Percentiles rank a stretch among this genome's conserved stretches.
phyloP scores from a whole-genome alignment of 257 asterid species.

The Cynanchum wilfordii region DNA sequence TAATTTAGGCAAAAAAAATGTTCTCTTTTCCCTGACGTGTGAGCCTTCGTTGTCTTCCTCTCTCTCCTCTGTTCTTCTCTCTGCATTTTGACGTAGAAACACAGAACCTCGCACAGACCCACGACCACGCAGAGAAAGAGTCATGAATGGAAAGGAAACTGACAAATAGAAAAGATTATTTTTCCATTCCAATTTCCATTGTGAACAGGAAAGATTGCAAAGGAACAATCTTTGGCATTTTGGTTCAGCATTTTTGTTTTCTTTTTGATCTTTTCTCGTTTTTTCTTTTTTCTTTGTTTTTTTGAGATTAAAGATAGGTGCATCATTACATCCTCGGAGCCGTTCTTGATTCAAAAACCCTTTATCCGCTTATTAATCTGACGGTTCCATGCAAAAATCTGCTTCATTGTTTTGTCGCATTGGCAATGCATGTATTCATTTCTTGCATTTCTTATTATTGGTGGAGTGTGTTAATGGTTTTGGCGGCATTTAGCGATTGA shows the following conservation, averaged over 20 bases:
- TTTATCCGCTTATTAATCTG: not conserved
- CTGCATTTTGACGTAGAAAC: not conserved
- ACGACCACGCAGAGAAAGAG: not conserved
- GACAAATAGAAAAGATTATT: not conserved
- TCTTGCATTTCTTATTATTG: not conserved
- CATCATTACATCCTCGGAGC: constrained; percentile 5
- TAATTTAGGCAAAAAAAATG: not conserved
- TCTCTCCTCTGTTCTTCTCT: not conserved
- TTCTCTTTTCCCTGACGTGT: too few species aligned
- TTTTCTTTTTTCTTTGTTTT: not conserved
- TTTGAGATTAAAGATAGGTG: not conserved
- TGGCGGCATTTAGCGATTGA: constrained; percentile 17
- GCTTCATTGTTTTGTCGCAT: not conserved
- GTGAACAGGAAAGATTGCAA: constrained; percentile 13
- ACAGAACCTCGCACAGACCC: not conserved
- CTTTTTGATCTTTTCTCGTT: not conserved
- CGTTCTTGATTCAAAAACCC: constrained; percentile 10
- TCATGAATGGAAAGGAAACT: not conserved
- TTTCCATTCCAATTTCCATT: constrained; percentile 7
- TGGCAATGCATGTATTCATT: not conserved
- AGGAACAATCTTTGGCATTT: constrained; percentile 2
- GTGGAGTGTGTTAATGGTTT: constrained; percentile 1
- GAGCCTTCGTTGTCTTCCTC: not conserved
- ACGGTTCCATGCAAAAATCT: not conserved
- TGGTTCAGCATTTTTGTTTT: constrained; percentile 3